Conservation (phyloP, 306 rosid genomes). For the Psophocarpus tetragonolobus region DNA sequence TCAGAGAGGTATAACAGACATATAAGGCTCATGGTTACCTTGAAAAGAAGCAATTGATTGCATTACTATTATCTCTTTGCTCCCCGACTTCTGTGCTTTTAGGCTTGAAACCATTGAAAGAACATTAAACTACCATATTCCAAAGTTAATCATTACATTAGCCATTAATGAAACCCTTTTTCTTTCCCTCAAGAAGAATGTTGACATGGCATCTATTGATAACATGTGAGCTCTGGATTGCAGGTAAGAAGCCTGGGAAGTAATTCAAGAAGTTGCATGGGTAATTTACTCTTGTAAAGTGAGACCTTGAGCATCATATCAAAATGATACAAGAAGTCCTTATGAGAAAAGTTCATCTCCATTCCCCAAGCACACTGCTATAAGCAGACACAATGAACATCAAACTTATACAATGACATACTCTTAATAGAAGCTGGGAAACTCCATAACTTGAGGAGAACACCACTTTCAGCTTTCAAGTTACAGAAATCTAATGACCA, state of each 20-base stretch:
- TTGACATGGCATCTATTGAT: slow-evolving; percentile 21
- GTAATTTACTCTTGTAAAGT: slow-evolving; percentile 20
- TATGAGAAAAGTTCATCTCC: slow-evolving; percentile 20
- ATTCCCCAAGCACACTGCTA: slow-evolving; percentile 30
- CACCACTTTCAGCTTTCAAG: slow-evolving; percentile 16
- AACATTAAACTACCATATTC: not conserved
- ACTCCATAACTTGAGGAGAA: slow-evolving; percentile 18
- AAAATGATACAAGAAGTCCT: slow-evolving; percentile 1
- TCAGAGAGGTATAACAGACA: slow-evolving; percentile 61
- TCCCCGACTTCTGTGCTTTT: not conserved
- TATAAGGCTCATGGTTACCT: not conserved
- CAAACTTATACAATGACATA: slow-evolving; percentile 1
- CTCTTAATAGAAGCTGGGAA: slow-evolving; percentile 20
- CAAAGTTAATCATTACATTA: not conserved
- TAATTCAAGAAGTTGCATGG: slow-evolving; percentile 21
- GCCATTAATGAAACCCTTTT: not conserved
- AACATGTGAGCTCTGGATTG: slow-evolving; percentile 33
- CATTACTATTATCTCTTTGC: not conserved
- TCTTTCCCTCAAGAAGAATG: not conserved
- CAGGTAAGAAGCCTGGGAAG: slow-evolving; percentile 59
- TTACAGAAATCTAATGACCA: slow-evolving; percentile 2
- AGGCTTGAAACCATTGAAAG: not conserved
- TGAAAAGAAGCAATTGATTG: slow-evolving; percentile 10
- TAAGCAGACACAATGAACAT: slow-evolving; percentile 14
- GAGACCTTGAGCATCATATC: not conserved